A percentile compares a stretch with the other conserved stretches of the same genome.
Evolutionary conservation across 2,329 filamentous ascomycete genomes (phyloP).

Genomic region (Colletotrichum viniferum): DNA sequence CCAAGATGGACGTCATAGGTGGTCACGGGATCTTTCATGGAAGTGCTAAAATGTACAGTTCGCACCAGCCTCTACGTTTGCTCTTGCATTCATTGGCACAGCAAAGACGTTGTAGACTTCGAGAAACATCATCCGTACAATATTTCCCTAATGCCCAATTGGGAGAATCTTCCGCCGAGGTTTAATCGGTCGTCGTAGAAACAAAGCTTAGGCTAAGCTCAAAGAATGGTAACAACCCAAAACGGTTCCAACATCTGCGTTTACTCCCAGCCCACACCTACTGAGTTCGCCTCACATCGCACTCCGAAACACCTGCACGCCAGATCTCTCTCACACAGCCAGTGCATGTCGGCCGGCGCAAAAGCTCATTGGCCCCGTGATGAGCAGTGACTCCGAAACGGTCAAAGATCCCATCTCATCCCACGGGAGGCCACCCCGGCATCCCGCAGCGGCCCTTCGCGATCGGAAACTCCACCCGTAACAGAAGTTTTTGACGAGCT

Average conservation of each 20-base stretch:
- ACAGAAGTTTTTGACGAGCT: not conserved
- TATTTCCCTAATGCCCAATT: not conserved
- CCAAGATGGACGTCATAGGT: not conserved
- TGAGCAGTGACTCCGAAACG: not conserved
- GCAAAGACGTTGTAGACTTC: not conserved
- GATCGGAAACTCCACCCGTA: not conserved
- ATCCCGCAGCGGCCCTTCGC: not conserved
- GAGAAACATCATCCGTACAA: not conserved
- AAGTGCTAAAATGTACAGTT: not conserved
- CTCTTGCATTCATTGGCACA: not conserved
- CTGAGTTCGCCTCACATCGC: not conserved
- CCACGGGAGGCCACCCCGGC: not conserved
- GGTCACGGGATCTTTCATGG: not conserved
- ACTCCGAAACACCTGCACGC: not conserved
- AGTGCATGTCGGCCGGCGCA: not conserved
- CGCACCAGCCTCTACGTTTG: not conserved
- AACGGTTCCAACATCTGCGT: not conserved
- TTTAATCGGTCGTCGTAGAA: not conserved
- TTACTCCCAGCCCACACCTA: not conserved
- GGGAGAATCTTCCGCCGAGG: not conserved
- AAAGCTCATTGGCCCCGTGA: not conserved
- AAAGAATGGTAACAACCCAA: not conserved
- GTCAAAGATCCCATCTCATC: not conserved
- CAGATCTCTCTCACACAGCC: not conserved
- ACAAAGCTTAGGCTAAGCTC: not conserved